Percentiles rank a stretch among this genome's conserved stretches.
These are phyloP conservation scores for Pseudopyrenochaeta lycopersici DNA, from an alignment of 2,329 filamentous ascomycete genomes.

Conservation along the genomic window DNA sequence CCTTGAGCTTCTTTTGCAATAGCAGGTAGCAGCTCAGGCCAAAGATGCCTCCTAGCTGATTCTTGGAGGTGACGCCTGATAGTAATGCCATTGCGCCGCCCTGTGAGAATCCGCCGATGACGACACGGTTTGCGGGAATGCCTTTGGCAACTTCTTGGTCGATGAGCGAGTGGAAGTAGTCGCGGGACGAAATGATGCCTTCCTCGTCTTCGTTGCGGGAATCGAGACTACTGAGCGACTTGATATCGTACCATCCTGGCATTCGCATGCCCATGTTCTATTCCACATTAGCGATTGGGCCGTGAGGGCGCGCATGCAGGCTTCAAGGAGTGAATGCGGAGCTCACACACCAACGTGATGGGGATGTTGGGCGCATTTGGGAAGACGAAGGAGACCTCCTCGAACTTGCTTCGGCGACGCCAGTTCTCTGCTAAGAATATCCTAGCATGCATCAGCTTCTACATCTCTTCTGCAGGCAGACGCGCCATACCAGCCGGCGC, in stretches of 20 bases:
- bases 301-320: background rate
- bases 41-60: slow-evolving; percentile 87
- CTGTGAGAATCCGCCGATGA: slow-evolving; percentile 86
- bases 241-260: slow-evolving; percentile 88
- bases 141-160: slow-evolving; percentile 81
- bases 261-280: slow-evolving; percentile 80
- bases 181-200: slow-evolving; percentile 76
- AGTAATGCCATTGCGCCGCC: slow-evolving; percentile 89
- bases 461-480: background rate
- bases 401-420: slow-evolving; percentile 79
- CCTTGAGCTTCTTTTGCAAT: slow-evolving; percentile 70
- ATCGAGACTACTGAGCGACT: slow-evolving; percentile 57
- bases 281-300: slow-evolving; percentile 7
- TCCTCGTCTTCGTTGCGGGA: slow-evolving; percentile 68
- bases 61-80: slow-evolving; percentile 75
- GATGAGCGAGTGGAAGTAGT: slow-evolving; percentile 82
- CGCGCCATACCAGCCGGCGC: slow-evolving; percentile 72
- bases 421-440: slow-evolving; percentile 85
- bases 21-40: slow-evolving; percentile 84
- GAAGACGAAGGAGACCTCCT: slow-evolving; percentile 93
- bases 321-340: background rate
- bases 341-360: slow-evolving; percentile 74
- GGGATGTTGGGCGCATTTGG: slow-evolving; percentile 89
- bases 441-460: slow-evolving; percentile 60
- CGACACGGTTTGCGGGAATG: slow-evolving; percentile 82